Conservation (phyloP, 805 yeast genomes). For the Yarrowia osloensis region DNA sequence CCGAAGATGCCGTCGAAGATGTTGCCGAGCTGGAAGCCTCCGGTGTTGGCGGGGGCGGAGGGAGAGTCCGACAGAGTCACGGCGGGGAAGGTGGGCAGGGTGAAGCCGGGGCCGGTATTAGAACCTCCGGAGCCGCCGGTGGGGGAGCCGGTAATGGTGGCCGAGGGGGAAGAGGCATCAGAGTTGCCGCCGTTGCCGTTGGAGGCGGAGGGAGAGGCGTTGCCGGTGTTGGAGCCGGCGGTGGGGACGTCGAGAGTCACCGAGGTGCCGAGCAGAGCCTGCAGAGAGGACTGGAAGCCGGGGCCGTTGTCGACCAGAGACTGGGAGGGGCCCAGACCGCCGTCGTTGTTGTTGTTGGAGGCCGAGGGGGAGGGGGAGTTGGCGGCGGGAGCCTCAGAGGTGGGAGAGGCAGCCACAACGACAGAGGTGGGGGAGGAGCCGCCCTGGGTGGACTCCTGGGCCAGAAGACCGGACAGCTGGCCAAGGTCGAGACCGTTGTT, state of each 20-base stretch:
- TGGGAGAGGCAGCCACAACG: constrained; percentile 15
- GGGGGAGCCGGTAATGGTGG: background rate
- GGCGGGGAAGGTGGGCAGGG: constrained; percentile 22
- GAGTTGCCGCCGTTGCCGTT: background rate
- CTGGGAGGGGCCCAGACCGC: constrained; percentile 11
- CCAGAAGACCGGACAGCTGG: constrained; percentile 9
- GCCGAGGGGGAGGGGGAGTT: background rate
- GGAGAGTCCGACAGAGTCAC: constrained; percentile 24
- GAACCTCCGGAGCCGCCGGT: constrained; percentile 7
- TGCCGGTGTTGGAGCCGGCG: background rate
- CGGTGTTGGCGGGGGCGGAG: constrained; percentile 1
- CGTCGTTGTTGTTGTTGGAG: constrained; percentile 2
- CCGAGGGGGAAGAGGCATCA: background rate
- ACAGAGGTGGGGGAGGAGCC: constrained; percentile 2
- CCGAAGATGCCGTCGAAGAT: constrained; percentile 19
- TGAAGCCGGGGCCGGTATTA: constrained; percentile 17
- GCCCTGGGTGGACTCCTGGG: constrained; percentile 8
- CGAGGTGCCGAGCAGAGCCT: constrained; percentile 26
- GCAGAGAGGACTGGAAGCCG: constrained; percentile 28
- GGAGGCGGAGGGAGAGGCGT: background rate
- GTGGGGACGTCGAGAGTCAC: constrained; percentile 11
- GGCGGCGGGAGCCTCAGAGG: constrained; percentile 7
- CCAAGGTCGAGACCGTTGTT: constrained; percentile 25
- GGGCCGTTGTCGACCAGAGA: background rate
- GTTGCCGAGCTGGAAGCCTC: constrained; percentile 25